Evolutionary conservation across 1,139 yeast genomes (phyloP), one percentile per base, ranked within the genome.

Genomic region (Protomyces inouyei): DNA sequence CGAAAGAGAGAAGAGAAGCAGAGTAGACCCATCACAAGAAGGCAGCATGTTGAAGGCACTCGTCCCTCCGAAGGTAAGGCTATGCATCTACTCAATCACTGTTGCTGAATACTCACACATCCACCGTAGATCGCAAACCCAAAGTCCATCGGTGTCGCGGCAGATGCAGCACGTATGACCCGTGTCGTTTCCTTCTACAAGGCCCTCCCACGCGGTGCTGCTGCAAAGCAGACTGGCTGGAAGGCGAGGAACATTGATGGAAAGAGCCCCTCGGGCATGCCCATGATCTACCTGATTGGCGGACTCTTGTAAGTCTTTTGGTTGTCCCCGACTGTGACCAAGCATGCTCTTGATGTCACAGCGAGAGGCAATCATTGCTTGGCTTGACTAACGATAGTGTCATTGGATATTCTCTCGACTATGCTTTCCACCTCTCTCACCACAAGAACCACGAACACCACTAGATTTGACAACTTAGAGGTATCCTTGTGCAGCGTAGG

Each of bases 81-180:
- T 21, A 25, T 12, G 45, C 12, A 6, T n/a, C 14, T 18, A n/a
- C 10, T 21, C 9, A 8, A 35, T 6, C 21, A 3, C 16, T 14
- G 16, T 8, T 16, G 35, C 53, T 9, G 53, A 51, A 8, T 9
- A 35, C 25, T 51, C 25, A 51, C 54, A 14, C 36, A 55, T 68
- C 14, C 32, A 2, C 8, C 8, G 16, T 18, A 59, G 57, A 59
- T 59, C 21, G 63, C 63, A 16, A 59, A 59, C 57, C 63, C 63
- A 25, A 77, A 87, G 88, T 91, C 90, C 87, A 82, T 93, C 73
- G 96, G 96, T 67, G 83, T 96, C 71, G 89, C 91, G 80, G 97
- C 97, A 74, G 88, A 92, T 74, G 97, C 98, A 73, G 90, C 90
- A 84, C 90, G 96, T 82, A 90, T 93, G 88, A 87, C 89, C 72